These are phyloP conservation scores for Fusarium zealandicum DNA, from an alignment of 2,329 filamentous ascomycete genomes.

Conservation along the genomic window DNA sequence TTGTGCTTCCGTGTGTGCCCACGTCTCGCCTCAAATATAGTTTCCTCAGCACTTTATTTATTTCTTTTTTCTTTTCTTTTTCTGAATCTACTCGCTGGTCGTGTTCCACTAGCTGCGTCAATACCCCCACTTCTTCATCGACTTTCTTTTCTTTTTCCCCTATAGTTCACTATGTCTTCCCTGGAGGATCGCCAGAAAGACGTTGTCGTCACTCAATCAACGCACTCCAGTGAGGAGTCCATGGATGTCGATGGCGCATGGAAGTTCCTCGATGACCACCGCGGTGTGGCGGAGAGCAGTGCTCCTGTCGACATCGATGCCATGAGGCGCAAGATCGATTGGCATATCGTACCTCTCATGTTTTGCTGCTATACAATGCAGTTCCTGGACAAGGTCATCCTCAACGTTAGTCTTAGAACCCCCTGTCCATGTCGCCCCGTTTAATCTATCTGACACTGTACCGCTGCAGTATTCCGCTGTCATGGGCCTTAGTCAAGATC, in stretches of 20 bases:
- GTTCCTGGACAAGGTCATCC: slow-evolving; percentile 69
- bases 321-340: slow-evolving; percentile 64
- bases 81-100: neutral
- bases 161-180: slow-evolving; percentile 17
- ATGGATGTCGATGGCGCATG: slow-evolving; percentile 54
- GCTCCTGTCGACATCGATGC: slow-evolving; percentile 52
- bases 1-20: neutral
- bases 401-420: slow-evolving; percentile 57
- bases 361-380: slow-evolving; percentile 69
- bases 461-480: slow-evolving; percentile 65
- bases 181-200: slow-evolving; percentile 13
- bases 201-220: slow-evolving; percentile 13
- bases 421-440: neutral
- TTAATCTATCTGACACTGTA: slow-evolving; percentile 1
- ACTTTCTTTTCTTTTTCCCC: neutral
- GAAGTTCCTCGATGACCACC: slow-evolving; percentile 54
- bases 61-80: too few relatives aligned
- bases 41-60: neutral
- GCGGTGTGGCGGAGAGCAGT: slow-evolving; percentile 46
- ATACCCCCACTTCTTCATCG: neutral
- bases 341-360: slow-evolving; percentile 67
- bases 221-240: slow-evolving; percentile 1
- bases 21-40: neutral
- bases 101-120: neutral
- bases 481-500: slow-evolving; percentile 66